Conservation (phyloP, 176 grass and related monocot genomes). For the Ampelocalamus luodianensis region DNA sequence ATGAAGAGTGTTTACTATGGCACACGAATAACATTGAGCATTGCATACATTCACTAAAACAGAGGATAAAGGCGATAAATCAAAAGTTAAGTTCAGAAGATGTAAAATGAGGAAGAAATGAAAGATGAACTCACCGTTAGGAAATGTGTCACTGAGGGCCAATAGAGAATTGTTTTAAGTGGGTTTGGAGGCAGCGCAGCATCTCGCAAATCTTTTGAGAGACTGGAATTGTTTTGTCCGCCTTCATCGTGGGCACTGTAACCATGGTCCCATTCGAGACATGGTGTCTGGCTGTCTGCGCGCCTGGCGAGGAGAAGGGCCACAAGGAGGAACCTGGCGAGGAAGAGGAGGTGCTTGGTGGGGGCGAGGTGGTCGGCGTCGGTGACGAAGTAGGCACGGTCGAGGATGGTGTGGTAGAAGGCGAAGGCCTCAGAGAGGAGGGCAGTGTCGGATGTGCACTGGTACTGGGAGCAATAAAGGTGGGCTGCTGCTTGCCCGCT, state of each 20-base stretch:
- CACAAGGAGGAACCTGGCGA: slow-evolving; percentile 85
- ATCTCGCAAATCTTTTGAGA: slow-evolving; percentile 84
- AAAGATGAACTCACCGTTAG: slow-evolving; percentile 57
- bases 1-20: background rate
- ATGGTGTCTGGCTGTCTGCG: slow-evolving; percentile 45
- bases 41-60: background rate
- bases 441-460: slow-evolving; percentile 73
- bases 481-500: slow-evolving; percentile 37
- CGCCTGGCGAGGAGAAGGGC: slow-evolving; percentile 74
- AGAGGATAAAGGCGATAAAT: slow-evolving; percentile 2
- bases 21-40: background rate
- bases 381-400: slow-evolving; percentile 79
- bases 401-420: slow-evolving; percentile 94
- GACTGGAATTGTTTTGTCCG: slow-evolving; percentile 63
- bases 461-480: slow-evolving; percentile 95
- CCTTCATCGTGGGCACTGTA: slow-evolving; percentile 61
- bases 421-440: slow-evolving; percentile 89
- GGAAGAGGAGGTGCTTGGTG: slow-evolving; percentile 86
- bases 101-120: slow-evolving; percentile 18
- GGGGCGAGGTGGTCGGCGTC: slow-evolving; percentile 55
- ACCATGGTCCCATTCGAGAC: slow-evolving; percentile 81
- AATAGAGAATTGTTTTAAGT: slow-evolving; percentile 77
- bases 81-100: background rate
- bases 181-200: slow-evolving; percentile 79
- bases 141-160: slow-evolving; percentile 77